These are phyloP conservation scores for Epichloe amarillans DNA, from an alignment of 2,329 filamentous ascomycete genomes.

Conservation along the genomic window DNA sequence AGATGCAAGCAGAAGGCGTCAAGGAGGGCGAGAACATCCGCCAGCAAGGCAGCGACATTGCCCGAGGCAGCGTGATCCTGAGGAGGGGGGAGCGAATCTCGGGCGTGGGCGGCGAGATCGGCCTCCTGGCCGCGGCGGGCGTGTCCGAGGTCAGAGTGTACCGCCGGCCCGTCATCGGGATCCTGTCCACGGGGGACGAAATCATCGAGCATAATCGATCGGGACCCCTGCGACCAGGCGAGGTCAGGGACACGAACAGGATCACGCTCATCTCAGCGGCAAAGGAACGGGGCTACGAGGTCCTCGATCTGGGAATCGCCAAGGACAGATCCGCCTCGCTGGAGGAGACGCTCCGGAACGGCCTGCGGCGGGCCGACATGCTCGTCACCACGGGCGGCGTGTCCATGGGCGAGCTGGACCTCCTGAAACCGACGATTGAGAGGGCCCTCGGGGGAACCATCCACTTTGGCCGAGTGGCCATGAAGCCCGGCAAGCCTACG, in stretches of 20 bases:
- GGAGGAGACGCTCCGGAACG: constrained; percentile 63
- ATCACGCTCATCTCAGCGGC: constrained; percentile 74
- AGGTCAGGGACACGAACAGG: constrained; percentile 88
- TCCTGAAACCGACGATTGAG: constrained; percentile 93
- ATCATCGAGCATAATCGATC: constrained; percentile 62
- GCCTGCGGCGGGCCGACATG: constrained; percentile 62
- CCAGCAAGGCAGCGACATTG: constrained; percentile 80
- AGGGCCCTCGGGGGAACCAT: constrained; percentile 84
- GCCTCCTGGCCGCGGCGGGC: constrained; percentile 76
- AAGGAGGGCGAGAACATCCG: constrained; percentile 75
- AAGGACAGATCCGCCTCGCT: constrained; percentile 59
- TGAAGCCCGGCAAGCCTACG: constrained; percentile 97
- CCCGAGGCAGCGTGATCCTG: constrained; percentile 55
- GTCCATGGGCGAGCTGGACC: constrained; percentile 94
- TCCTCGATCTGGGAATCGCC: constrained; percentile 76
- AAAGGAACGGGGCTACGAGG: constrained; percentile 59
- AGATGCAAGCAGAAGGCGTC: constrained; percentile 69
- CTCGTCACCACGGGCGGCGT: constrained; percentile 90
- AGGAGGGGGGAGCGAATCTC: constrained; percentile 76
- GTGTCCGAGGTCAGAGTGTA: constrained; percentile 58
- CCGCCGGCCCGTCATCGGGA: constrained; percentile 63
- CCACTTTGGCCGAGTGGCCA: constrained; percentile 87
- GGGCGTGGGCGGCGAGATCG: constrained; percentile 79
- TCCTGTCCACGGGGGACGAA: constrained; percentile 91
- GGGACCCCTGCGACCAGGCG: constrained; percentile 54